phyloP scores from a whole-genome alignment of 192 early-diverging fungal genomes.

The Jimgerdemannia flammicorona region DNA sequence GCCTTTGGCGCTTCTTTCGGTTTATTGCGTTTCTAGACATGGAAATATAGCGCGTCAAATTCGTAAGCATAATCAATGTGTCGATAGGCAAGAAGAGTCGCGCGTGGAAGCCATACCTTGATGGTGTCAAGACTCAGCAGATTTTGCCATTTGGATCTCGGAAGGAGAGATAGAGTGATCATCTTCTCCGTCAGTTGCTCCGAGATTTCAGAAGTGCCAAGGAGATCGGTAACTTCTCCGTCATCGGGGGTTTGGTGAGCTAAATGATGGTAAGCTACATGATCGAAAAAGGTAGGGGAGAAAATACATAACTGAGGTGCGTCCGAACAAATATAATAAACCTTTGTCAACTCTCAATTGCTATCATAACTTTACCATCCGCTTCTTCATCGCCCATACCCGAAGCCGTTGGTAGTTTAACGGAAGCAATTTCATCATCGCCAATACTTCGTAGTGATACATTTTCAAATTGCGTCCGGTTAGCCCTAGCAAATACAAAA shows the following conservation, averaged over 20 bases:
- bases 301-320: too few relatives aligned
- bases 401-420: not conserved
- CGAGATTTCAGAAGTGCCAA: not conserved
- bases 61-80: not conserved
- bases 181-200: conserved; percentile 64
- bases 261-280: too few relatives aligned
- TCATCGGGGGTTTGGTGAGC: too few relatives aligned
- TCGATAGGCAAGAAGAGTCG: not conserved
- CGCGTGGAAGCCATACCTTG: conserved; percentile 46
- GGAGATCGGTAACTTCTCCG: too few relatives aligned
- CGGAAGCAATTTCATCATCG: conserved; percentile 42
- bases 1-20: conserved; percentile 85
- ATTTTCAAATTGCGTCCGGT: conserved; percentile 73
- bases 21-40: conserved; percentile 74
- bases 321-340: too few relatives aligned
- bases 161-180: conserved; percentile 81
- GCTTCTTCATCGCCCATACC: not conserved
- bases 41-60: not conserved
- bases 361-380: not conserved
- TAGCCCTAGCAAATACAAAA: conserved; percentile 44
- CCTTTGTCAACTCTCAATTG: not conserved
- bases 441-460: conserved; percentile 64
- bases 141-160: conserved; percentile 88
- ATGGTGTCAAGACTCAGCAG: conserved; percentile 86
- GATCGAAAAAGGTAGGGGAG: too few relatives aligned